Evolutionary conservation across 2,329 filamentous ascomycete genomes (phyloP).

Genomic region (Sporothrix phasma): DNA sequence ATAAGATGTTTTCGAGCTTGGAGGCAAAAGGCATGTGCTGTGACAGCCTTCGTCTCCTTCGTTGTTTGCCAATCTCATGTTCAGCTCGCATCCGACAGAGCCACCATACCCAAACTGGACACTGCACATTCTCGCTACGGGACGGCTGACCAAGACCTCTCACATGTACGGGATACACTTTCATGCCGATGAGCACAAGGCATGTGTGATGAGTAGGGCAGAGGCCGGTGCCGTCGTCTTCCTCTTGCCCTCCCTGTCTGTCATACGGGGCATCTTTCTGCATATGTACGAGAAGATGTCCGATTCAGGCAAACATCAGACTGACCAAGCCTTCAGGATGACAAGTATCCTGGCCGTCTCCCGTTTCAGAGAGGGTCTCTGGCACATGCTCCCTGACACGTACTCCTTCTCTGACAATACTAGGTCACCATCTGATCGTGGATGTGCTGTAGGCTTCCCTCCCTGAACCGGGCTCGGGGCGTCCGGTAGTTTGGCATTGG

Average conservation of each 20-base stretch:
- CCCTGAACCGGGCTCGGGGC: slow-evolving; percentile 3
- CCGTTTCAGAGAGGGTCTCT: not conserved
- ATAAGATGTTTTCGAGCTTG: no score
- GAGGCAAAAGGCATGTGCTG: not conserved
- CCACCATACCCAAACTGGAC: not conserved
- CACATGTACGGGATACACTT: not conserved
- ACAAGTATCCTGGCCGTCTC: not conserved
- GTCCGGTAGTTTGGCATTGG: not conserved
- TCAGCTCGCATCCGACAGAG: not conserved
- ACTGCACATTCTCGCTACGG: not conserved
- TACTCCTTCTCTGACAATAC: not conserved
- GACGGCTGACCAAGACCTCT: not conserved
- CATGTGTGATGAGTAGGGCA: not conserved
- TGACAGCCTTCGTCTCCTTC: no score
- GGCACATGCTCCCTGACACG: not conserved
- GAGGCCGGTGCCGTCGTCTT: not conserved
- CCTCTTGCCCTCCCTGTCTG: not conserved
- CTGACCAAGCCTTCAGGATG: no score
- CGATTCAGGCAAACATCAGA: no score
- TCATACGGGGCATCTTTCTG: not conserved
- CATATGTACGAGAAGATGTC: not conserved
- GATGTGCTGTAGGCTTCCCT: not conserved
- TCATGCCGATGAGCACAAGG: not conserved
- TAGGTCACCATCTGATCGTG: slow-evolving; percentile 7
- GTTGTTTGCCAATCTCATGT: not conserved